Base-by-base conservation (phyloP, 176 grass and related monocot species). In the Oryza australiensis region DNA sequence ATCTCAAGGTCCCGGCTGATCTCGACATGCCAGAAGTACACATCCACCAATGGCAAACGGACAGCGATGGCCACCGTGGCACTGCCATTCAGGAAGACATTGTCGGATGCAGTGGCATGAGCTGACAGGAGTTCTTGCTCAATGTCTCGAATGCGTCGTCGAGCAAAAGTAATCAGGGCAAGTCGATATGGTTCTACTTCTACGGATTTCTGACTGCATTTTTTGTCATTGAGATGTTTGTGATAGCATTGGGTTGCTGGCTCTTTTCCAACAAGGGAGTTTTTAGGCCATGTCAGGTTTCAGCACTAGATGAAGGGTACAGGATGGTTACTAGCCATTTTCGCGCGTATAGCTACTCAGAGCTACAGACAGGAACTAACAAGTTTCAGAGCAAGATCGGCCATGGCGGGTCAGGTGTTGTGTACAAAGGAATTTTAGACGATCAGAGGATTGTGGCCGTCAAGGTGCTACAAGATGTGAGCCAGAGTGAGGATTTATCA, bases 401-500 rank as follows among this genome's bases (percentile, higher is more conserved):
- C 5, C 49, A 70, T 32, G 91, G 91, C 14, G 75, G 87, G 13
- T 93, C 91, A 1, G 84, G 84, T 12, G 57, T 83, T 0, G 87
- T 89, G 10, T 92, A 92, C 65, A 89, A 87, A 22, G 90, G 87
- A 12, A 3, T 84, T 71, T 64, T 90, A 22, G 84, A 70, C 0
- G 70, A 90, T 1, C 53, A n/a, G 14, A 77, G 84, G 81, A 43
- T 62, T 0, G 84, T 85, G 12, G 87, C 91, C 0, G 81, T 93
- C 42, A 93, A 90, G 76, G 80, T 73, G 64, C 76, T 90, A 10
- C 40, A 72, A 34, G 80, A 72, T 5, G 66, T 82, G 51, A 62
- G 55, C 37, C 80, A 82, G 10, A 72, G 80, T 23, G 80, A 82
- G 69, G 79, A 82, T 15, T 5, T 72, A 82, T 49, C 80, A 82